Base-by-base conservation (phyloP, 2,329 filamentous ascomycete species). In the Pezicula carpinea region DNA sequence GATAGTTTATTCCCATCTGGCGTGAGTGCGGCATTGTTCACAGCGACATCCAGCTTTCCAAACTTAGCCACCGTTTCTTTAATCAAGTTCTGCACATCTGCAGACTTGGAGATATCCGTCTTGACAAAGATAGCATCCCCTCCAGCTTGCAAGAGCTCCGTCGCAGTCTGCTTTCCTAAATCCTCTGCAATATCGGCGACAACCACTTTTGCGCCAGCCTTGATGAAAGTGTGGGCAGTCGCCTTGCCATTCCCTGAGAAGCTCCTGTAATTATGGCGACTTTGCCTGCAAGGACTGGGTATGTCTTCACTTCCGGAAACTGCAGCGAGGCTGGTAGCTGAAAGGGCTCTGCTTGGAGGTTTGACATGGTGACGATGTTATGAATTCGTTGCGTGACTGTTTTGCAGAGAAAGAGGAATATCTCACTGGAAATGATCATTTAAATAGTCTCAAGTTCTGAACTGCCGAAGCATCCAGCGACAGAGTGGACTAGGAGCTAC, bases 41-140 rank as follows among this genome's bases (percentile, higher is more conserved):
- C 75, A 18, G 75, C 74, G 4, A 75, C 75, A 53, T 78, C 72
- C 11, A 80, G 69, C 43, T 69, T 70, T 5, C 76, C 76, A 44
- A 75, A 74, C 32, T 67, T 66, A 18, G 64, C 53, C 13, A 79
- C 59, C 15, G 70, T 67, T 40, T 59, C 61, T 6, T 65, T 61
- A 39, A 78, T 70, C 76, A 76, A 80, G 17, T 56, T 56, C 23
- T 80, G 73, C 8, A 79, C 76, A 22, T 76, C 65, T 5, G 61
- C 55, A 41, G 68, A 66, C 44, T 70, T 67, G 23, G 70, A 71
- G 14, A 80, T 65, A 49, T 80, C 75, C 18, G 79, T 70, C 26
- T 63, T 66, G 36, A 68, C 45, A 38, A 65, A 51, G 47, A 68
- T 64, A 2, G 58, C 48, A 0, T 51, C 50, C 1, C 59, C 50